phyloP scores from a whole-genome alignment of 352 stramenopile genomes.

The Globisporangium paddicum region DNA sequence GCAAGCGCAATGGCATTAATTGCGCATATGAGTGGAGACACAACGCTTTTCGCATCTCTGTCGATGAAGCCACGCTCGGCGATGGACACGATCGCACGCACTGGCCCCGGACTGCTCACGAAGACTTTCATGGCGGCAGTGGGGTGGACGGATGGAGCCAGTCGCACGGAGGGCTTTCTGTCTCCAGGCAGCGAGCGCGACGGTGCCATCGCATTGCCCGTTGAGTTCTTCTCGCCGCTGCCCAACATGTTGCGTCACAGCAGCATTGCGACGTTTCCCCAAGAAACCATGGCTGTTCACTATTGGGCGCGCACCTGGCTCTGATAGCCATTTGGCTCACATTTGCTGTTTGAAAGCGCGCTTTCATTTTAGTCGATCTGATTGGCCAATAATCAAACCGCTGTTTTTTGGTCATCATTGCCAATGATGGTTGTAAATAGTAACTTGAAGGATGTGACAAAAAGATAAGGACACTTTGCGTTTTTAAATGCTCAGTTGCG shows the following conservation, averaged over 20 bases:
- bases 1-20: slow-evolving; percentile 14
- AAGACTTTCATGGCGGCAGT: slow-evolving; percentile 43
- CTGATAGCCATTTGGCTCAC: not conserved
- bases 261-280: slow-evolving; percentile 2
- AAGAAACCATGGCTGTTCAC: slow-evolving; percentile 31
- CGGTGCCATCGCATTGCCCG: slow-evolving; percentile 25
- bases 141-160: slow-evolving; percentile 19
- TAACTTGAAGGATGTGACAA: no score
- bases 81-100: slow-evolving; percentile 46
- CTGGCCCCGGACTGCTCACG: slow-evolving; percentile 47
- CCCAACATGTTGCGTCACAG: slow-evolving; percentile 20
- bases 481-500: no score
- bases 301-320: slow-evolving; percentile 41
- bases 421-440: no score
- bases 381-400: not conserved
- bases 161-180: slow-evolving; percentile 20
- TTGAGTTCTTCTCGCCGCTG: slow-evolving; percentile 35
- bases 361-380: not conserved
- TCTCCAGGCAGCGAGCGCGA: slow-evolving; percentile 8
- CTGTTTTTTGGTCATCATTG: not conserved
- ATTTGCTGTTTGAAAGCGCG: not conserved
- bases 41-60: not conserved
- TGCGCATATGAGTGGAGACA: slow-evolving; percentile 21
- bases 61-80: not conserved
- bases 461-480: no score